A percentile compares a stretch with the other conserved stretches of the same genome.
Evolutionary conservation across 2,329 filamentous ascomycete genomes (phyloP).

Genomic region (Pleomassaria siparia): DNA sequence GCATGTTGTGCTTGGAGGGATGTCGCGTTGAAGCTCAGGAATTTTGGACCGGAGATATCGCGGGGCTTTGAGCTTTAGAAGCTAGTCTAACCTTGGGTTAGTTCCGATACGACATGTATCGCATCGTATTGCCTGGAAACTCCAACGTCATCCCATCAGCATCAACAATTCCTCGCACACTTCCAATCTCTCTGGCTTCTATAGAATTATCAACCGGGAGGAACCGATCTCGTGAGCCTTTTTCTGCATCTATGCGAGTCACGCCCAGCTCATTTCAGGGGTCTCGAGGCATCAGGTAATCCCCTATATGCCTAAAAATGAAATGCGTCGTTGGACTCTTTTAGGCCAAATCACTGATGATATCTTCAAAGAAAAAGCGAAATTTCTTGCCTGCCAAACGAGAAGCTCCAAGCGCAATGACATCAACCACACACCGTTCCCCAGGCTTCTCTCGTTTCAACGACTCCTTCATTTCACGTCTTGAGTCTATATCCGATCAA

Average conservation of each 20-base stretch:
- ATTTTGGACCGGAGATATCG: constrained; percentile 32
- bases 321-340: too few species aligned
- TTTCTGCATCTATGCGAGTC: too few species aligned
- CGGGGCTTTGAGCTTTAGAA: constrained; percentile 11
- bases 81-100: constrained; percentile 14
- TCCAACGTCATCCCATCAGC: constrained; percentile 28
- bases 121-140: constrained; percentile 3
- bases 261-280: too few species aligned
- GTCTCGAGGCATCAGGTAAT: background rate
- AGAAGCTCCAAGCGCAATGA: background rate
- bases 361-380: too few species aligned
- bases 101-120: constrained; percentile 10
- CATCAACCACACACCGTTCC: background rate
- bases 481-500: constrained; percentile 22
- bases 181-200: too few species aligned
- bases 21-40: constrained; percentile 11
- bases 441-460: constrained; percentile 12
- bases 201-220: too few species aligned
- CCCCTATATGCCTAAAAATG: background rate
- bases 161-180: too few species aligned
- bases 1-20: too few species aligned
- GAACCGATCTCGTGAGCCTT: too few species aligned
- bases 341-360: too few species aligned
- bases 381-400: background rate
- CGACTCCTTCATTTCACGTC: constrained; percentile 30